Evolutionary conservation across 2,329 filamentous ascomycete genomes (phyloP).

Genomic region (Fusarium austroafricanum): DNA sequence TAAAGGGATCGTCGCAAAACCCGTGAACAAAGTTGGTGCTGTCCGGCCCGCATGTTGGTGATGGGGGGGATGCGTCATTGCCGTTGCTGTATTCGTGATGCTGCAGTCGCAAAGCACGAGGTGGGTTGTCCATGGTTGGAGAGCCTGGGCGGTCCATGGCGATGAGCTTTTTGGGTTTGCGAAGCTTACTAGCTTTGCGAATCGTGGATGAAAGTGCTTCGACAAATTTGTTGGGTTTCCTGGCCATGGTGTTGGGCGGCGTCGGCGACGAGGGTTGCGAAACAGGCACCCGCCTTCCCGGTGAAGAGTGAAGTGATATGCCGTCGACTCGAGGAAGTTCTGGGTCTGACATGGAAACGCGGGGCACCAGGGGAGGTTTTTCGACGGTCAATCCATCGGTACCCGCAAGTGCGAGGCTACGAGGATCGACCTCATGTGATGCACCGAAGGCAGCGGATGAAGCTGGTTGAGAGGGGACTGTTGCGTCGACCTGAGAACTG

Average conservation of each 20-base stretch:
- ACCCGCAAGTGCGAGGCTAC: conserved; percentile 42
- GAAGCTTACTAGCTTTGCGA: conserved; percentile 53
- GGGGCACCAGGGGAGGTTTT: conserved; percentile 44
- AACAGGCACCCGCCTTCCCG: conserved; percentile 46
- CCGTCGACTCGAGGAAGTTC: conserved; percentile 60
- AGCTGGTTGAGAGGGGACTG: conserved; percentile 41
- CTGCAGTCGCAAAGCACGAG: conserved; percentile 51
- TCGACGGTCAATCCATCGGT: conserved; percentile 27
- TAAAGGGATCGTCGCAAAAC: conserved; percentile 55
- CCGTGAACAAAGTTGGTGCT: conserved; percentile 51
- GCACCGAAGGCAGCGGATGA: conserved; percentile 18
- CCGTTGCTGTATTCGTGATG: conserved; percentile 40
- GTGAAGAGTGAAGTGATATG: conserved; percentile 57
- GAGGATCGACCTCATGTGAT: conserved; percentile 48
- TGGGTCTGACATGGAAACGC: conserved; percentile 60
- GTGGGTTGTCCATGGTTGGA: conserved; percentile 50
- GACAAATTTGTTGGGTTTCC: conserved; percentile 55
- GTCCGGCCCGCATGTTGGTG: conserved; percentile 45
- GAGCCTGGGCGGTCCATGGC: conserved; percentile 46
- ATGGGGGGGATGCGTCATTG: conserved; percentile 43
- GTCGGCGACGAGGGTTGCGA: conserved; percentile 51
- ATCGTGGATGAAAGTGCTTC: conserved; percentile 57
- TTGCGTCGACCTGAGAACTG: conserved; percentile 48
- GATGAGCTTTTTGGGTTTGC: conserved; percentile 46
- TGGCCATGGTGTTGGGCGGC: conserved; percentile 46